Base-by-base conservation (phyloP, 495 filamentous ascomycete genomes). In the Trichoderma gamsii region DNA sequence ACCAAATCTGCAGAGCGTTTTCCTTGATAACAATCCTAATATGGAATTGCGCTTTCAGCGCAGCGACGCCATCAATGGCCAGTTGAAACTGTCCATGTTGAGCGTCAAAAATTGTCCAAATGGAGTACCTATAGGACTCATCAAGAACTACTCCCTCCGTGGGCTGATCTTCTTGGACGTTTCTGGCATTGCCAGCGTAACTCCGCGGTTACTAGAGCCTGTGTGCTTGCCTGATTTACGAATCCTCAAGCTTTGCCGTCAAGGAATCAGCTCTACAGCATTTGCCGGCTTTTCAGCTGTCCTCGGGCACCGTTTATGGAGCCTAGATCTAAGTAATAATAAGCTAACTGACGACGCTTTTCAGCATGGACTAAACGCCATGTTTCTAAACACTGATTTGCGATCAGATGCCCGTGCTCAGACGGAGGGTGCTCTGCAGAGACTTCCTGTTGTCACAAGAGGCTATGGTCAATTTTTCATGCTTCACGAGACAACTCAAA, bases 291-390 rank as follows among this genome's bases (percentile, higher is more conserved):
- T 83, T 18, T 70, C 80, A 59, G 41, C 66, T 52, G 52, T 70
- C 0, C 79, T 82, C 46, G 27, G 67, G 23, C 61, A 66, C 11
- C 79, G 76, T 25, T 66, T 83, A 23, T 83, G 80, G 81, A 81
- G 81, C 66, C 66, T 84, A 12, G 80, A 84, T 46, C 68, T 84
- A 1, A 80, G 75, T 69, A 35, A 75, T n/a, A 84, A 83, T 66
- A 75, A 71, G 8, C 67, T 83, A 13, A 74, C 77, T 0, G 77
- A 81, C 69, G 67, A 38, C 11, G 59, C 74, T 15, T 64, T 81
- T n/a, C 66, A 76, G 18, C 11, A 35, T 7, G 52, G 80, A 25
- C 64, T 70, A 6, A 44, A 68, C n/a, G 13, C 43, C 68, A 21
- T 72, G 72, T 49, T 75, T 77, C 49, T 73, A 75, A 1, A 25